Evolutionary conservation across 257 asterid genomes (phyloP).

Genomic region (Cinchona pubescens): DNA sequence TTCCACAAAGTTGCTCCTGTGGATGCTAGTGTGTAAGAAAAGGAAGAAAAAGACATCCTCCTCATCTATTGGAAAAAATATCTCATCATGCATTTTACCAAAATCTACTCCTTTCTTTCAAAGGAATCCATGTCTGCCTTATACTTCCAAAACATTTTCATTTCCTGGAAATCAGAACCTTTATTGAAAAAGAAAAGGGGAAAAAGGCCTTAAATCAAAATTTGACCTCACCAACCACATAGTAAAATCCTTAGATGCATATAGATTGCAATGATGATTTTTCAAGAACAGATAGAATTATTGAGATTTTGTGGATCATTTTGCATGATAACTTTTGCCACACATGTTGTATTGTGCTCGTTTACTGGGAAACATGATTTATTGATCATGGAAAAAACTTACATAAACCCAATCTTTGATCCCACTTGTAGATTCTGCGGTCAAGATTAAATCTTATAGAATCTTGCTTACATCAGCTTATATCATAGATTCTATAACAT

Average conservation of each 20-base stretch:
- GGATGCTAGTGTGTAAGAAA: constrained; percentile 10
- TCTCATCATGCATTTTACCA: constrained; percentile 17
- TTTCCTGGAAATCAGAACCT: constrained; percentile 22
- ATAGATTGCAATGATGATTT: background rate
- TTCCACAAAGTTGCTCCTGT: constrained; percentile 5
- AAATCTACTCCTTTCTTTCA: constrained; percentile 15
- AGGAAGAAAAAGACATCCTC: constrained; percentile 16
- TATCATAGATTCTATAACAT: no score
- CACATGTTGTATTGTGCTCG: constrained; percentile 26
- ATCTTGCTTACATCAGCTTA: no score
- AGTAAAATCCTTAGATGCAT: background rate
- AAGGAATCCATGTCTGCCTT: constrained; percentile 20
- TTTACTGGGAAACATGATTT: constrained; percentile 39
- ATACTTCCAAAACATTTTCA: constrained; percentile 17
- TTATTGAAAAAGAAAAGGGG: constrained; percentile 22
- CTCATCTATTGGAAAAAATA: constrained; percentile 23
- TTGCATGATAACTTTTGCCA: constrained; percentile 22
- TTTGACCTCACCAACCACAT: constrained; percentile 28
- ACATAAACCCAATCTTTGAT: no score
- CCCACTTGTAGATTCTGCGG: no score
- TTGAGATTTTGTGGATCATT: constrained; percentile 36
- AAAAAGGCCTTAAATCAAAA: constrained; percentile 18
- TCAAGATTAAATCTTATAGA: no score
- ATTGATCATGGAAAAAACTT: no score
- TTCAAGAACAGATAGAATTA: constrained; percentile 23